Evolutionary conservation across 192 early-diverging fungal genomes (phyloP).

Genomic region (Dissophora globulifera): DNA sequence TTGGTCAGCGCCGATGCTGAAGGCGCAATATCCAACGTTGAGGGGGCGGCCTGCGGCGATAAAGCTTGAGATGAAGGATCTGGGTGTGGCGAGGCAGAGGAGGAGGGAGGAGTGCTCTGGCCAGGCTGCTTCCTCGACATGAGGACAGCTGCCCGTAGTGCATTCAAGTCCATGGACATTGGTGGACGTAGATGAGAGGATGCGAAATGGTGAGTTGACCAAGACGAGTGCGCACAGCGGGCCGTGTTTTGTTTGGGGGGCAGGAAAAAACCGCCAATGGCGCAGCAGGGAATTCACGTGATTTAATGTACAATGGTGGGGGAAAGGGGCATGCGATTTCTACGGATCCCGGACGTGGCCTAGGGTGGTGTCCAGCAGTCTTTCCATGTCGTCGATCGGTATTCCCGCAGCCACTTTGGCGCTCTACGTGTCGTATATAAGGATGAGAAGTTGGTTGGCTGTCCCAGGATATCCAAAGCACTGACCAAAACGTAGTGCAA

Average conservation of each 20-base stretch:
- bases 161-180: slow-evolving; percentile 21
- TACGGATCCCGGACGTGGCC: slow-evolving; percentile 6
- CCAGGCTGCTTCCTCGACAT: slow-evolving; percentile 15
- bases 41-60: too few species aligned
- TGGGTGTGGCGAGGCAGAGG: background rate
- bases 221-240: too few species aligned
- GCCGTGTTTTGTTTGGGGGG: background rate
- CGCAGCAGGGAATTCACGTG: background rate
- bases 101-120: background rate
- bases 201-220: too few species aligned
- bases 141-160: slow-evolving; percentile 28
- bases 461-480: background rate
- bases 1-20: background rate
- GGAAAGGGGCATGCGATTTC: too few species aligned
- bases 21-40: too few species aligned
- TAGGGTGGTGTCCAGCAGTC: slow-evolving; percentile 5
- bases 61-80: background rate
- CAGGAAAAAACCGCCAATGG: background rate
- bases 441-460: background rate
- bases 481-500: background rate
- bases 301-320: background rate
- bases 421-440: slow-evolving; percentile 4
- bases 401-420: slow-evolving; percentile 23
- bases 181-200: background rate
- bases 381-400: slow-evolving; percentile 27